Evolutionary conservation across 768 basidiomycete species (phyloP), one percentile per base, ranked within the genome.

Genomic region (Auricularia auricula-judae): DNA sequence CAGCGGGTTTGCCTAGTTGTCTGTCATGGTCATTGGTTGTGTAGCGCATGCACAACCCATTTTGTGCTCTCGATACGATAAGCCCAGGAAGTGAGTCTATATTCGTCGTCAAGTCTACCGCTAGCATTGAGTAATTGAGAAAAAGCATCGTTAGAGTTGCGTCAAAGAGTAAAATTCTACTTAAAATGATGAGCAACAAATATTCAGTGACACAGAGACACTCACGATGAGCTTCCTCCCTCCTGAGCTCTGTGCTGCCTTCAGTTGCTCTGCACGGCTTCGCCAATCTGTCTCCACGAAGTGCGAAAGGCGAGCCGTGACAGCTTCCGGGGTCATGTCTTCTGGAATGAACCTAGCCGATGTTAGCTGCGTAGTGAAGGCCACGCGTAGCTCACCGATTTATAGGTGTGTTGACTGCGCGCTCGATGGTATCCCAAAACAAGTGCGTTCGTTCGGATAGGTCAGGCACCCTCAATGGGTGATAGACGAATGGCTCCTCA

Each of bases 401-500:
- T 29, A 59, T 59, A 10, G 56, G 56, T 10, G 56, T 59, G 14
- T 16, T 3, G 39, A 62, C 65, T 23, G 65, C 63, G 63, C 36
- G 12, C 62, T 63, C 29, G 36, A 69, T 12, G 16, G 56, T 29
- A 4, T 59, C 56, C 56, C 56, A 59, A 23, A 59, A 59, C 23
- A 59, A 10, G 4, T 33, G 23, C 23, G 56, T 59, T 18, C 56
- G 21, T 29, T 23, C 29, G 14, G 21, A 21, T 11, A 59, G 23
- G 56, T 59, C 56, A 14, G 23, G 29, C 7, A 29, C 66, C 35
- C 3, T 62, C 63, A 51, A 29, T 2, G 71, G 68, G 36, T 70
- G 66, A 62, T 73, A 73, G 33, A 73, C 71, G 39, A 66, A 68
- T 4, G 72, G 72, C 29, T 71, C 68, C 1, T 62, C 62, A 4